Evolutionary conservation across 257 asterid species (phyloP).

Genomic region (Paraleonurus japonicus): DNA sequence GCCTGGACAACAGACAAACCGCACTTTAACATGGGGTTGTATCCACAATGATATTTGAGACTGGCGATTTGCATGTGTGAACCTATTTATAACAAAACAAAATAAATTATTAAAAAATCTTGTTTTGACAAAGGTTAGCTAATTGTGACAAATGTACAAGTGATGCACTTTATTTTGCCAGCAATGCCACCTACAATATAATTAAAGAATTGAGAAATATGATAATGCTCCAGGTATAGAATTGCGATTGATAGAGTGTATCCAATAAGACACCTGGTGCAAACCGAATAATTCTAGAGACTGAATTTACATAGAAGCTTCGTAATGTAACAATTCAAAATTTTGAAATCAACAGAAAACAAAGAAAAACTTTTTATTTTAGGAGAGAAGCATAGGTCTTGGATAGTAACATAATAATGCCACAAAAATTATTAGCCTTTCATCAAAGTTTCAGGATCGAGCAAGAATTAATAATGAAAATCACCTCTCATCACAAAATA

Average conservation of each 20-base stretch:
- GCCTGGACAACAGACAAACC: slow-evolving; percentile 35
- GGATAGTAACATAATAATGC: not conserved
- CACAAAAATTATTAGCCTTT: not conserved
- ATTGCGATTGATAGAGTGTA: not conserved
- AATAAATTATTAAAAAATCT: not conserved
- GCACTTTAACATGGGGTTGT: slow-evolving; percentile 82
- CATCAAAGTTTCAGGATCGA: not conserved
- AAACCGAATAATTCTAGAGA: slow-evolving; percentile 12
- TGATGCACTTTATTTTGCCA: not conserved
- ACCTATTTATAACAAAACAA: slow-evolving; percentile 47
- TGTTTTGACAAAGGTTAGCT: not conserved
- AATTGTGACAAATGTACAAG: not conserved
- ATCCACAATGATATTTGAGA: slow-evolving; percentile 91
- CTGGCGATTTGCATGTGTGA: slow-evolving; percentile 62
- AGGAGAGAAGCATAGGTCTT: not conserved
- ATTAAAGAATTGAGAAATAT: not conserved
- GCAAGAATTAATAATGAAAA: not conserved
- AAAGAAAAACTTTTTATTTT: not conserved
- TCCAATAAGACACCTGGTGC: not conserved
- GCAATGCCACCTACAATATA: not conserved
- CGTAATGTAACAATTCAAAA: not conserved
- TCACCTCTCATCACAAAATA: slow-evolving; percentile 94
- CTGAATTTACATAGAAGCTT: not conserved
- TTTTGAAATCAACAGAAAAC: not conserved
- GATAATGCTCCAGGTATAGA: slow-evolving; percentile 19